Conservation (phyloP, 176 grass and related monocot species). For the Avena eriantha region DNA sequence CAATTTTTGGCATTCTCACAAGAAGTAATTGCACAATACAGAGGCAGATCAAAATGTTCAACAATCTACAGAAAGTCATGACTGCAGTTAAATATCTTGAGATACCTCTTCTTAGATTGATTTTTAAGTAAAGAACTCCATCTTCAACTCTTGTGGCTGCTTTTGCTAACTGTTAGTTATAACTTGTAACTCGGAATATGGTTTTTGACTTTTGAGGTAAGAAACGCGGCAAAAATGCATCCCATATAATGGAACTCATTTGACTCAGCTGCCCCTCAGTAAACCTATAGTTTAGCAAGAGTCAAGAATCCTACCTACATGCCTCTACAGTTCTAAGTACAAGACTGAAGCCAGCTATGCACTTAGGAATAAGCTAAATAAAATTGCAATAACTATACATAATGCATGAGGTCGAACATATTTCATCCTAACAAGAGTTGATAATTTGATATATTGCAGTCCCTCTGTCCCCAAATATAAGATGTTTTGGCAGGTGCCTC, state of each 20-base stretch:
- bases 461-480: no score
- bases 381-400: background rate
- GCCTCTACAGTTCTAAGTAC: background rate
- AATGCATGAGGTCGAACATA: background rate
- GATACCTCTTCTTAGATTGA: background rate
- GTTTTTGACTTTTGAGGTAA: background rate
- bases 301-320: background rate
- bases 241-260: background rate
- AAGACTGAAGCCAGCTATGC: background rate
- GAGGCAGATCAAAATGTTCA: conserved; percentile 7
- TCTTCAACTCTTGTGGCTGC: conserved; percentile 1
- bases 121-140: background rate
- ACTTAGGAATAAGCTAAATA: background rate
- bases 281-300: background rate
- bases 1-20: background rate
- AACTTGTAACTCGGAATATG: background rate
- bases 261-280: background rate
- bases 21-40: background rate
- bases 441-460: background rate
- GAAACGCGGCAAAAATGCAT: background rate
- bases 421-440: background rate
- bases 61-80: background rate
- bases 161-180: background rate
- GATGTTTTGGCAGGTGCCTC: background rate
- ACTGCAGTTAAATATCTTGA: conserved; percentile 18